phyloP scores from a whole-genome alignment of 139 green algal species.

The Tetratostichococcus sp. region DNA sequence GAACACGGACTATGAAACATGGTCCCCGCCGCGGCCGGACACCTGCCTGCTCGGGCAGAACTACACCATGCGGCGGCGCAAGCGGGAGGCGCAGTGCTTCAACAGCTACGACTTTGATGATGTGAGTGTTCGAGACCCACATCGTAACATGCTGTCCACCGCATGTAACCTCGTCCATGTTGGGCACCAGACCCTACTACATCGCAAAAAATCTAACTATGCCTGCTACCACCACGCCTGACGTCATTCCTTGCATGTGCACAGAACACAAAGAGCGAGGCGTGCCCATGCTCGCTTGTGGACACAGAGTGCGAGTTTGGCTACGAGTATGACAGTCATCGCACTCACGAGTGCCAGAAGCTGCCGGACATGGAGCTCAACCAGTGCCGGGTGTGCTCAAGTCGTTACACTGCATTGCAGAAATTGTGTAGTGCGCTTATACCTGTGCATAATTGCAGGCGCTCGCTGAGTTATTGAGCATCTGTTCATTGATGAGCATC shows the following conservation, averaged over 20 bases:
- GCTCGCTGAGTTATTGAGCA: too few species aligned
- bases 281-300: neutral
- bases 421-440: too few species aligned
- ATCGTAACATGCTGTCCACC: too few species aligned
- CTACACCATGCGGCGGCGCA: constrained; percentile 41
- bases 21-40: constrained; percentile 13
- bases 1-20: constrained; percentile 42
- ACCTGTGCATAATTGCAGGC: too few species aligned
- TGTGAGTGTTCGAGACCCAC: too few species aligned
- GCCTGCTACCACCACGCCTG: neutral
- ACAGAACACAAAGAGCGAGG: neutral
- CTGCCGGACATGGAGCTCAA: constrained; percentile 16
- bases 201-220: neutral
- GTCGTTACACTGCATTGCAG: too few species aligned
- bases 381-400: constrained; percentile 9
- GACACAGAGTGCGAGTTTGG: constrained; percentile 78
- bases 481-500: too few species aligned
- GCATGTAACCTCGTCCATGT: too few species aligned
- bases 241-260: too few species aligned
- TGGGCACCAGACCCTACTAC: too few species aligned
- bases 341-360: constrained; percentile 4
- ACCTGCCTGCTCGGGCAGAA: constrained; percentile 35
- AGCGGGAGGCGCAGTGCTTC: constrained; percentile 49
- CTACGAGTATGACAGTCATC: constrained; percentile 35
- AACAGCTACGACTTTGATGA: constrained; percentile 50